Percentiles rank a stretch among this genome's conserved stretches.
These are phyloP conservation scores for Incumbomyces delicatus DNA, from an alignment of 2,329 filamentous ascomycete genomes.

Conservation along the genomic window DNA sequence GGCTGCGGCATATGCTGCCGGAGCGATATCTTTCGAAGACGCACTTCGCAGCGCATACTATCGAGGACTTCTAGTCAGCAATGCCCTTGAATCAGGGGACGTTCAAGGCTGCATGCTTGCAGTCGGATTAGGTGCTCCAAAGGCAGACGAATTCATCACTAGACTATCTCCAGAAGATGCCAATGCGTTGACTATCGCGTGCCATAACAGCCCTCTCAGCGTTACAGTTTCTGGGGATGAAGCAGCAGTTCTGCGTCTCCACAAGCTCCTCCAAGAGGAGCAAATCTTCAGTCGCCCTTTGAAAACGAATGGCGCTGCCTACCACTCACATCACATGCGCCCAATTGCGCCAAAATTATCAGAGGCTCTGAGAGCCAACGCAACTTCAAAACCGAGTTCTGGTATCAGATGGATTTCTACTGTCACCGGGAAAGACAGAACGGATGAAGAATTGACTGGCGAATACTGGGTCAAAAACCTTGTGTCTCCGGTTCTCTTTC, in stretches of 20 bases:
- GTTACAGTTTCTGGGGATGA: constrained; percentile 30
- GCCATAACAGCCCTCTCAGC: constrained; percentile 29
- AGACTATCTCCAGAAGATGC: too few relatives aligned
- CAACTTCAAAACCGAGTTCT: neutral
- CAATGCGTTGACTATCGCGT: too few relatives aligned
- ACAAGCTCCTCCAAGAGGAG: constrained; percentile 10
- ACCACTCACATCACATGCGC: constrained; percentile 25
- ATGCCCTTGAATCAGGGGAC: constrained; percentile 1
- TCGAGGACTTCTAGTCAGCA: constrained; percentile 15
- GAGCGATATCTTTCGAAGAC: constrained; percentile 19
- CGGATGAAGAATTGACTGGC: constrained; percentile 4
- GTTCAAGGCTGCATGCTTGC: constrained; percentile 25
- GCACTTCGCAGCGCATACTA: constrained; percentile 25
- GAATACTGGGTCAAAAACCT: constrained; percentile 14
- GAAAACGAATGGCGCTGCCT: constrained; percentile 23
- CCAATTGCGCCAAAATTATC: constrained; percentile 21
- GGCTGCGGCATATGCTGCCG: constrained; percentile 17
- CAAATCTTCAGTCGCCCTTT: constrained; percentile 22
- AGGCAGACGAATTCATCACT: too few relatives aligned
- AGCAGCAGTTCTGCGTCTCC: constrained; percentile 18
- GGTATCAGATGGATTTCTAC: constrained; percentile 16
- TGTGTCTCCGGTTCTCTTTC: constrained; percentile 21
- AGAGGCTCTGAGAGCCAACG: constrained; percentile 8
- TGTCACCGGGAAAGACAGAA: constrained; percentile 20
- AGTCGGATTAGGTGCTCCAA: too few relatives aligned